These are phyloP conservation scores for Metarhizium humberi DNA, from an alignment of 2,329 filamentous ascomycete genomes.

Conservation along the genomic window DNA sequence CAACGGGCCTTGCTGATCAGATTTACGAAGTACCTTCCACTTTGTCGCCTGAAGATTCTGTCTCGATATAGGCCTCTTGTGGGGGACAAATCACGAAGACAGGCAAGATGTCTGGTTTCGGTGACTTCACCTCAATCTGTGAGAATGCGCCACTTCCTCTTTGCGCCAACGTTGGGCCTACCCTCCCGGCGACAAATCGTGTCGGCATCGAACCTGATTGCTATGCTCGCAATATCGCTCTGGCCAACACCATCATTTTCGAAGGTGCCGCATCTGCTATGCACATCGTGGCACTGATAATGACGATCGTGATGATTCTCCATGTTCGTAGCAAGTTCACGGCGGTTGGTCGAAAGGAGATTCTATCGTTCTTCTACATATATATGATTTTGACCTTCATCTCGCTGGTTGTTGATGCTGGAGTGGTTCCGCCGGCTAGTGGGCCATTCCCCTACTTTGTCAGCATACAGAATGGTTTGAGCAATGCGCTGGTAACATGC, in stretches of 20 bases:
- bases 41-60: neutral
- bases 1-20: neutral
- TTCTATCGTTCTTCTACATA: constrained; percentile 90
- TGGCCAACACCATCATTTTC: constrained; percentile 98
- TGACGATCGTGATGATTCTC: constrained; percentile 96
- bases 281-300: constrained; percentile 81
- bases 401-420: constrained; percentile 85
- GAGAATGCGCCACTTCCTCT: constrained; percentile 74
- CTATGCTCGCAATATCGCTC: constrained; percentile 88
- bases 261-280: constrained; percentile 83
- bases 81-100: neutral
- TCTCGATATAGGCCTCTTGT: neutral
- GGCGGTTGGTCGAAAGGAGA: constrained; percentile 70
- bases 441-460: constrained; percentile 84
- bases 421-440: constrained; percentile 78
- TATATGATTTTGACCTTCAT: constrained; percentile 85
- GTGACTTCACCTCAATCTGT: constrained; percentile 84
- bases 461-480: constrained; percentile 74
- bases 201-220: constrained; percentile 81
- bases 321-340: constrained; percentile 97
- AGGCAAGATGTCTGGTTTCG: constrained; percentile 66
- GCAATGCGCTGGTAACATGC: constrained; percentile 78
- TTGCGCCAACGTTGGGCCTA: constrained; percentile 74
- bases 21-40: neutral
- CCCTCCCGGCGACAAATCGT: constrained; percentile 55